phyloP scores from a whole-genome alignment of 2,329 filamentous ascomycete species.

The Capronia epimyces region DNA sequence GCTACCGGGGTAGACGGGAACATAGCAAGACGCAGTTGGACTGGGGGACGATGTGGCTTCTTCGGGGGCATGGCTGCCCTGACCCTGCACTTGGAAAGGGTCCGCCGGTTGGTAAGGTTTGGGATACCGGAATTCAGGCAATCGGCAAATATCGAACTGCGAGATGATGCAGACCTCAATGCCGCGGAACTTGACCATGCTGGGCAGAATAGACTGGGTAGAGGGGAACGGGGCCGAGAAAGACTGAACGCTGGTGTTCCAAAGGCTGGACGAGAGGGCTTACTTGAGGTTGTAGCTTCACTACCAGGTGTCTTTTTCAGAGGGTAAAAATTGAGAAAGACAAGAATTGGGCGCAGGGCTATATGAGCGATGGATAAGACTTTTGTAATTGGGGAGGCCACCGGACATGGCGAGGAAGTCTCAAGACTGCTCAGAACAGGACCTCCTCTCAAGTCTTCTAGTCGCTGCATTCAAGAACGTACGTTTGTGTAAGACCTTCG shows the following conservation, averaged over 20 bases:
- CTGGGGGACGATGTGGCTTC: not conserved
- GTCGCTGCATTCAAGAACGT: too few relatives aligned
- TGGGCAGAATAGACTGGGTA: not conserved
- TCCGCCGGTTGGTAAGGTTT: not conserved
- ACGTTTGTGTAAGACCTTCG: too few relatives aligned
- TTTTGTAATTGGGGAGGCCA: too few relatives aligned
- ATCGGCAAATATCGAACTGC: slow-evolving; percentile 25
- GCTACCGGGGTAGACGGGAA: slow-evolving; percentile 26
- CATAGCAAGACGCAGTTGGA: slow-evolving; percentile 20
- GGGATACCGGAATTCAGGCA: slow-evolving; percentile 23
- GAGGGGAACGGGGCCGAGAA: not conserved
- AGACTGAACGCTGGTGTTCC: not conserved
- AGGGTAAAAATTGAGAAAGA: too few relatives aligned
- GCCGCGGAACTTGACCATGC: slow-evolving; percentile 27
- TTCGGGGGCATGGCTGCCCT: not conserved
- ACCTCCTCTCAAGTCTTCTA: too few relatives aligned
- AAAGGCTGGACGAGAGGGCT: too few relatives aligned
- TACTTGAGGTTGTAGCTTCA: too few relatives aligned
- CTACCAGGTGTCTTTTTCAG: too few relatives aligned
- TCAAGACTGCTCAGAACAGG: too few relatives aligned
- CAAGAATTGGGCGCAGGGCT: too few relatives aligned
- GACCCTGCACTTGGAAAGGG: slow-evolving; percentile 4
- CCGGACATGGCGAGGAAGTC: too few relatives aligned
- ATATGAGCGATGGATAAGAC: too few relatives aligned
- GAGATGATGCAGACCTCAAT: slow-evolving; percentile 27